These are phyloP conservation scores for Cyberlindnera amylophila DNA, from an alignment of 805 yeast genomes.

Conservation along the genomic window DNA sequence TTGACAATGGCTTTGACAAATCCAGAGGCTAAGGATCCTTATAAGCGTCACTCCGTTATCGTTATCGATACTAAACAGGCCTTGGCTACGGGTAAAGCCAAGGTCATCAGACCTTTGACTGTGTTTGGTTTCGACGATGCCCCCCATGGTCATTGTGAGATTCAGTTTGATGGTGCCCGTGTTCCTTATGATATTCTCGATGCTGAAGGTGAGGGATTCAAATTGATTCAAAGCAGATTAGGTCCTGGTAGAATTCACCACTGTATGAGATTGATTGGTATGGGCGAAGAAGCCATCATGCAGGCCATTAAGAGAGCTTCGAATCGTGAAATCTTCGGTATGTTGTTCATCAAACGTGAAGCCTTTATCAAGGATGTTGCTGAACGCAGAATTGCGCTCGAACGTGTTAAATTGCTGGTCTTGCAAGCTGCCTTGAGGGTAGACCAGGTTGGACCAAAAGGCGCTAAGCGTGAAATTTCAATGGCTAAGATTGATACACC, in stretches of 20 bases:
- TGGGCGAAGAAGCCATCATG: conserved; percentile 51
- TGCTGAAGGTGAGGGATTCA: conserved; percentile 58
- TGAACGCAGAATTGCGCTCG: conserved; percentile 49
- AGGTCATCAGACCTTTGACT: conserved; percentile 44
- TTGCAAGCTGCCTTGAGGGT: conserved; percentile 59
- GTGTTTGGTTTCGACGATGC: conserved; percentile 66
- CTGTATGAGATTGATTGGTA: conserved; percentile 63
- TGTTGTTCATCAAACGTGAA: conserved; percentile 47
- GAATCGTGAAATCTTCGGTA: conserved; percentile 49
- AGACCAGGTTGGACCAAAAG: conserved; percentile 49
- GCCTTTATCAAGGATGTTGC: conserved; percentile 47
- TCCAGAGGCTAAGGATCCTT: conserved; percentile 29
- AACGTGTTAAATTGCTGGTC: conserved; percentile 49
- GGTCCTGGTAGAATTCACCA: conserved; percentile 73
- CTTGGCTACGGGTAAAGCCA: conserved; percentile 45
- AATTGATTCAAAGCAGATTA: conserved; percentile 57
- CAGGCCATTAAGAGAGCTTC: conserved; percentile 49
- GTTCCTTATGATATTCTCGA: conserved; percentile 41
- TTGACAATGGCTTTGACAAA: conserved; percentile 28
- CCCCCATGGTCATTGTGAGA: conserved; percentile 69
- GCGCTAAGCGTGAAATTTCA: conserved; percentile 53
- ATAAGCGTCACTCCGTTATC: conserved; percentile 53
- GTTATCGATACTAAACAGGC: conserved; percentile 50
- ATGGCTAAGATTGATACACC: conserved; percentile 65
- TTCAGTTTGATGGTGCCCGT: conserved; percentile 45